Evolutionary conservation across 1,284 basidiomycete genomes (phyloP).

Genomic region (Ustilago esculenta): DNA sequence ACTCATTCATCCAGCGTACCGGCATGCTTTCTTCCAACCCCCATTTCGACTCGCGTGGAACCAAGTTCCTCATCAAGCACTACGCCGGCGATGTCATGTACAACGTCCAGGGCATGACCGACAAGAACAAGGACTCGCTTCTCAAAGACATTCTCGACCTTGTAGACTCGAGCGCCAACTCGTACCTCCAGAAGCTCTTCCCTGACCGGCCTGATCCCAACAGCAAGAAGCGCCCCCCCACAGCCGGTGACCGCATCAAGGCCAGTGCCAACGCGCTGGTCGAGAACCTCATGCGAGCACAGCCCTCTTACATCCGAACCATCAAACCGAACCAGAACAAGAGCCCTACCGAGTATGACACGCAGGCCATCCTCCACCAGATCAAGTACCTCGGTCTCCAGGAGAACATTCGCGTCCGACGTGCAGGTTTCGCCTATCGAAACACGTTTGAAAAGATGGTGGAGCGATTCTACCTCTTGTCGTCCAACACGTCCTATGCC

Average conservation of each 20-base stretch:
- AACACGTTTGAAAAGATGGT: slow-evolving; percentile 99
- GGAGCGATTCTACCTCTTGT: slow-evolving; percentile 86
- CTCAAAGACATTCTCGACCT: slow-evolving; percentile 94
- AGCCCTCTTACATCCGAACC: slow-evolving; percentile 97
- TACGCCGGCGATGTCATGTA: slow-evolving; percentile 96
- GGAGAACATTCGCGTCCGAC: slow-evolving; percentile 96
- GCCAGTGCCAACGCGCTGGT: slow-evolving; percentile 88
- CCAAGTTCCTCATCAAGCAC: slow-evolving; percentile 74
- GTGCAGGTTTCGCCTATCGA: slow-evolving; percentile 96
- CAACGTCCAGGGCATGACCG: slow-evolving; percentile 96
- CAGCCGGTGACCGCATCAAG: slow-evolving; percentile 98
- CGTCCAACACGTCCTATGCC: slow-evolving; percentile 93
- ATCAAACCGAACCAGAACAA: slow-evolving; percentile 99
- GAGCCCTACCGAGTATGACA: slow-evolving; percentile 89
- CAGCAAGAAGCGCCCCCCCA: slow-evolving; percentile 97
- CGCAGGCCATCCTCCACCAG: slow-evolving; percentile 94
- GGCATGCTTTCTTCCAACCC: slow-evolving; percentile 71
- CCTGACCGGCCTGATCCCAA: slow-evolving; percentile 93
- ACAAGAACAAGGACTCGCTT: slow-evolving; percentile 99
- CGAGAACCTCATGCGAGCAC: slow-evolving; percentile 92
- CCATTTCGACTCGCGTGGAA: slow-evolving; percentile 76
- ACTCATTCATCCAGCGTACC: slow-evolving; percentile 93
- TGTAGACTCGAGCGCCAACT: slow-evolving; percentile 72
- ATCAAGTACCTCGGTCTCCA: slow-evolving; percentile 99
- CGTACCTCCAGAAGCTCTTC: slow-evolving; percentile 85